Conservation (phyloP, 495 filamentous ascomycete genomes). For the Penicillium steckii region DNA sequence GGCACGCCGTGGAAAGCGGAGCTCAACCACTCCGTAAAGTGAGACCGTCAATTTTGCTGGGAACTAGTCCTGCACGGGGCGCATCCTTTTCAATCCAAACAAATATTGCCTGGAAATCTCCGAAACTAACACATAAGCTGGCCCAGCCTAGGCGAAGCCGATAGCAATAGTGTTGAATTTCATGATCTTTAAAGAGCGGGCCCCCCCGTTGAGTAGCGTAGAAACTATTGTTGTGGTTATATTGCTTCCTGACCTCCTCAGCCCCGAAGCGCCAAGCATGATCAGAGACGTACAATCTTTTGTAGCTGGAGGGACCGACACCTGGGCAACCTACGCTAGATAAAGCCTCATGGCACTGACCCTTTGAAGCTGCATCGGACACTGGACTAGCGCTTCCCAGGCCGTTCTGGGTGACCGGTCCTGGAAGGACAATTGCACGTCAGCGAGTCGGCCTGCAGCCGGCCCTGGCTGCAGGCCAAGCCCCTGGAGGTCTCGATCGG, state of each 20-base stretch:
- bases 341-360: neutral
- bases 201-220: no score
- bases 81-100: neutral
- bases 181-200: no score
- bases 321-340: neutral
- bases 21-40: neutral
- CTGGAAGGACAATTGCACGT: neutral
- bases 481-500: neutral
- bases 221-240: neutral
- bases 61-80: neutral
- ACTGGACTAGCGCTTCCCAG: neutral
- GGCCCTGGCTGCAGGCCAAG: no score
- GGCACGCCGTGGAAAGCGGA: slow-evolving; percentile 13
- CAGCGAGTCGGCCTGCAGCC: neutral
- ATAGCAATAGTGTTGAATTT: neutral
- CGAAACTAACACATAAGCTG: neutral
- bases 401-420: neutral
- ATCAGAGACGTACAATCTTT: neutral
- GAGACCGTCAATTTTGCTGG: slow-evolving; percentile 1
- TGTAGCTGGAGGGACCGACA: no score
- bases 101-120: neutral
- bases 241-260: neutral
- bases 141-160: neutral
- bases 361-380: neutral
- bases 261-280: neutral